Conservation (phyloP, 2,329 filamentous ascomycete genomes). For the Sporothrix pseudoabietina region DNA sequence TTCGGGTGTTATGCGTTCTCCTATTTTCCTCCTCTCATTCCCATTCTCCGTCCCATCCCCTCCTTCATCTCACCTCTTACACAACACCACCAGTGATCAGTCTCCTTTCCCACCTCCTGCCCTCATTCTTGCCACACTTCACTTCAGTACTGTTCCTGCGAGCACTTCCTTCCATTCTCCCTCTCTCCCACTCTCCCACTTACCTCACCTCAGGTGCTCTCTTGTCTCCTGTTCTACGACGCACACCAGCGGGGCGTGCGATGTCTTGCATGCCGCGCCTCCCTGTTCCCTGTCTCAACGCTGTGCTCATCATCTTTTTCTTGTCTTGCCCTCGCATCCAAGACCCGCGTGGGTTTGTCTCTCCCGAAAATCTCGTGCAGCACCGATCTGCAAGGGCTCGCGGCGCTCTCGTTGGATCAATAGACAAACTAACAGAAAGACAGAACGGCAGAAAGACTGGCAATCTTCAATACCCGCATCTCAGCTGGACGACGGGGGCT, state of each 20-base stretch:
- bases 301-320: not conserved
- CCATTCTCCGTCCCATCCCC: not conserved
- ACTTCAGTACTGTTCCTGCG: not conserved
- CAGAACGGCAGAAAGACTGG: not conserved
- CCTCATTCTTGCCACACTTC: not conserved
- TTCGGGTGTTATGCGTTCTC: not conserved
- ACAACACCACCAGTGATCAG: not conserved
- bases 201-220: not conserved
- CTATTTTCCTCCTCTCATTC: not conserved
- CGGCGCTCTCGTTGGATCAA: slow-evolving; percentile 5
- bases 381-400: slow-evolving; percentile 24
- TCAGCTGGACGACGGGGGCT: slow-evolving; percentile 1
- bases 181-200: not conserved
- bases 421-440: not conserved
- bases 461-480: slow-evolving; percentile 2
- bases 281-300: not conserved
- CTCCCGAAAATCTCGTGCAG: not conserved
- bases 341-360: slow-evolving; percentile 21
- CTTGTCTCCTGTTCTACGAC: not conserved
- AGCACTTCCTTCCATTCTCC: not conserved
- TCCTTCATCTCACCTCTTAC: not conserved
- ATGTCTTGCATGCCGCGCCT: slow-evolving; percentile 20
- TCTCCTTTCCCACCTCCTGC: not conserved
- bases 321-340: not conserved
- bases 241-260: slow-evolving; percentile 13